Percentiles rank a stretch among this genome's conserved stretches.
These are phyloP conservation scores for Tieghemostelium lacteum DNA, from an alignment of 78 protist genomes.

Conservation along the genomic window DNA sequence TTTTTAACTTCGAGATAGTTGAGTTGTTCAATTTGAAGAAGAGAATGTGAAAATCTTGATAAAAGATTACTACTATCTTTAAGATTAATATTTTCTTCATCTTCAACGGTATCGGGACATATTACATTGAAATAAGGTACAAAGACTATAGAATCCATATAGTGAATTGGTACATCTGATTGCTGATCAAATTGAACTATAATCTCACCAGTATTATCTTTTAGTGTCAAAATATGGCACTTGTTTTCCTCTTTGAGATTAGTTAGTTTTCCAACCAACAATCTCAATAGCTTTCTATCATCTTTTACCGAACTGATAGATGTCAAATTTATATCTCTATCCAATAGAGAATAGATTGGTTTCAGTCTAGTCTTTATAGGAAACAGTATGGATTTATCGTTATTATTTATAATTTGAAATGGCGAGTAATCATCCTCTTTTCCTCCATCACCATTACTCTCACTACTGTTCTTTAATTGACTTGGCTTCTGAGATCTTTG, in stretches of 20 bases:
- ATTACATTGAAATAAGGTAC: conserved; percentile 37
- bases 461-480: not conserved
- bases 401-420: not conserved
- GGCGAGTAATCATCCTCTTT: not conserved
- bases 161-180: not conserved
- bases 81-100: not conserved
- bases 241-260: not conserved
- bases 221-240: conserved; percentile 4
- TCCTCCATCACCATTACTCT: not conserved
- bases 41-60: not conserved
- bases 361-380: conserved; percentile 6
- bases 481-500: not conserved
- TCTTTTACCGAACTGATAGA: conserved; percentile 6
- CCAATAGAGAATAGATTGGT: not conserved
- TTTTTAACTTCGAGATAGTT: conserved; percentile 44
- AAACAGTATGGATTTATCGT: not conserved
- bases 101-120: not conserved
- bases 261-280: conserved; percentile 16
- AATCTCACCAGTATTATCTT: conserved; percentile 19
- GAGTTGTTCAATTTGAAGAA: not conserved
- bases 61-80: not conserved
- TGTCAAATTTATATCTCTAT: conserved; percentile 21
- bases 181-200: not conserved
- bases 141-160: conserved; percentile 18
- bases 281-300: conserved; percentile 21